Evolutionary conservation across 176 grass and related monocot species (phyloP), one percentile per base, ranked within the genome.

Genomic region (Bothriochloa decipiens): DNA sequence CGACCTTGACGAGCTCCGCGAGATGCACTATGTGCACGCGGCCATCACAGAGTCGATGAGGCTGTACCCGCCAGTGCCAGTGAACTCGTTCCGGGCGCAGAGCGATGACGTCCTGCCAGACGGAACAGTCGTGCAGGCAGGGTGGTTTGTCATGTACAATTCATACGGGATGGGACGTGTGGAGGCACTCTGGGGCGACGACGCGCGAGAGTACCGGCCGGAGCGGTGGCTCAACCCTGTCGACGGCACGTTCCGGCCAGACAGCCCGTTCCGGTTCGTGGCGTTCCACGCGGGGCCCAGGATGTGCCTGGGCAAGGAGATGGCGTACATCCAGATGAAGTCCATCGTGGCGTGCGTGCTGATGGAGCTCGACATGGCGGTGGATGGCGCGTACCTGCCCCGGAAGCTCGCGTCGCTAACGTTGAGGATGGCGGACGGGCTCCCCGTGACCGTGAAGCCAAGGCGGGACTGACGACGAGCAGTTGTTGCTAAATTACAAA

Each of bases 11-110:
- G 92, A 94, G 64, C 80, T 97, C 39, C 84, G 90, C 11, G 86
- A 92, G 73, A 94, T 94, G 92, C 83, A 97, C 42, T 97, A 94
- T 86, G 69, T 97, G 18, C 92, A 94, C 32, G 92, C 92, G 27
- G 86, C 90, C 46, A 70, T 97, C 22, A 81, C 92, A 17, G 92
- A 97, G 77, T 90, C 88, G 22, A 94, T 97, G 90, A 68, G 94
- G 26, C 75, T 94, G 7, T 94, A 94, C 86, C 86, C 90, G 18
- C 94, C 94, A 55, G 90, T 92, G 37, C 68, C 94, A 0, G 2
- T 89, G 13, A 87, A 91, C 76, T 2, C 29, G 1, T 32, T 60
- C 18, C 3, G 14, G 10, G 86, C 80, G 22, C 1, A 55, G 15
- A 43, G 50, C 4, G 91, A 92, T 60, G 91, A 96, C 39, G 68